These are phyloP conservation scores for Gypsophila paniculata DNA, from an alignment of 179 eudicot genomes.

Conservation along the genomic window DNA sequence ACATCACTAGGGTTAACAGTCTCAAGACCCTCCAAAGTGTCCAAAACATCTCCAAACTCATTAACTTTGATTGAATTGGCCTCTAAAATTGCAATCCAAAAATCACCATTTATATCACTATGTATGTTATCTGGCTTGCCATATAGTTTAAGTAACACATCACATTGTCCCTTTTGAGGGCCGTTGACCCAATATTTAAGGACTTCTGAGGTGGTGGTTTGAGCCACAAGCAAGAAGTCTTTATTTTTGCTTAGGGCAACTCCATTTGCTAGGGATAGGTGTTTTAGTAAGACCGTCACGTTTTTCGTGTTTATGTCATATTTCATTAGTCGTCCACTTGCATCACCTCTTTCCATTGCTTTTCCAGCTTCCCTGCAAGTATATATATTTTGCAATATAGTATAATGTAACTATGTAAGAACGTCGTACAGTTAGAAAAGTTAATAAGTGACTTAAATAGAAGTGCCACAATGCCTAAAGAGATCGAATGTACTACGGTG, in stretches of 20 bases:
- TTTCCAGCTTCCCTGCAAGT: conserved; percentile 14
- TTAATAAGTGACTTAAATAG: too few species aligned
- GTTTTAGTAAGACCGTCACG: conserved; percentile 14
- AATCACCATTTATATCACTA: background rate
- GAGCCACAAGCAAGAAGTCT: conserved; percentile 19
- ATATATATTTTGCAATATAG: too few species aligned
- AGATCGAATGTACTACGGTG: too few species aligned
- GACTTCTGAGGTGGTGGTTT: conserved; percentile 11
- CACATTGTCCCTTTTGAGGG: background rate
- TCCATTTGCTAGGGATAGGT: conserved; percentile 25
- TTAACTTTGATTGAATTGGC: conserved; percentile 8
- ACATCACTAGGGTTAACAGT: conserved; percentile 9
- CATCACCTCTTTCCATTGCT: conserved; percentile 8
- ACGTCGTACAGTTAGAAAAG: too few species aligned
- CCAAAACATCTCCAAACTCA: background rate
- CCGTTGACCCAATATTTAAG: conserved; percentile 19
- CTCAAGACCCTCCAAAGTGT: background rate
- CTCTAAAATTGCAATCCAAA: conserved; percentile 17
- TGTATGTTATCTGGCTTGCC: conserved; percentile 21
- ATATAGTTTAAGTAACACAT: background rate
- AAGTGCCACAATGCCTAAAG: too few species aligned
- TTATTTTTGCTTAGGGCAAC: conserved; percentile 31
- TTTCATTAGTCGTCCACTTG: conserved; percentile 23
- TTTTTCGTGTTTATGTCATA: conserved; percentile 5
- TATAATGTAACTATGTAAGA: too few species aligned